Base-by-base conservation (phyloP, 2,329 filamentous ascomycete genomes). In the Didymella sp. region DNA sequence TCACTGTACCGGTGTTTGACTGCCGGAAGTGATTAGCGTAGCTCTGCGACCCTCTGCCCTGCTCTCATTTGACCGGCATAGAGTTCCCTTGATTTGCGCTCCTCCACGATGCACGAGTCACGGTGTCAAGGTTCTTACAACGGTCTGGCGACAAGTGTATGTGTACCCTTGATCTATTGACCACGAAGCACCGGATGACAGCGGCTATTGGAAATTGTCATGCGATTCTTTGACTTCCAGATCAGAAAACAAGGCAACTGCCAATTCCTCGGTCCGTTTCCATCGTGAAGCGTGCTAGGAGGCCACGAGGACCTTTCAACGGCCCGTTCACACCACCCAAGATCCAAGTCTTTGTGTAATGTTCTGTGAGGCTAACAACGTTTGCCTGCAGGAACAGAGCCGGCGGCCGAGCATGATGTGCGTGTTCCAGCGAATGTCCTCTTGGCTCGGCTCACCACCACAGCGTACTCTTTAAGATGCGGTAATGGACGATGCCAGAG, bases 291-390 rank as follows among this genome's bases (percentile, higher is more conserved):
- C 44, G 25, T 30, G 22, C 54, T 57, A 57, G 43, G 31, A 7
- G 38, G 38, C 54, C 48, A 57, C 54, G 54, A 57, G 54, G 48
- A 30, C 54, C 48, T 31, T 48, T 38, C 44, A 52, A 52, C 54
- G 54, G 54, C 48, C 54, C 54, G 54, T 57, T 49, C 48, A 37
- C 30, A 38, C 17, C 22, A 43, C 17, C 41, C 35, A 51, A 30
- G 2, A 12, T 27, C 17, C 38, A 40, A 49, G 48, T 52, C 44
- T 40, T 49, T 52, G 38, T 48, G 30, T 44, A 33, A 47, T 44
- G 12, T 17, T 21, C n/a, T 44, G 54, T 48, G 30, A 44, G 12
- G 43, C 54, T 57, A 57, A 31, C 24, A 37, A 28, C 6, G 11
- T 22, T 31, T 40, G 46, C 22, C 38, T 45, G 48, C 54, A 49